Conservation (phyloP, 306 rosid species). For the Vigna angularis region DNA sequence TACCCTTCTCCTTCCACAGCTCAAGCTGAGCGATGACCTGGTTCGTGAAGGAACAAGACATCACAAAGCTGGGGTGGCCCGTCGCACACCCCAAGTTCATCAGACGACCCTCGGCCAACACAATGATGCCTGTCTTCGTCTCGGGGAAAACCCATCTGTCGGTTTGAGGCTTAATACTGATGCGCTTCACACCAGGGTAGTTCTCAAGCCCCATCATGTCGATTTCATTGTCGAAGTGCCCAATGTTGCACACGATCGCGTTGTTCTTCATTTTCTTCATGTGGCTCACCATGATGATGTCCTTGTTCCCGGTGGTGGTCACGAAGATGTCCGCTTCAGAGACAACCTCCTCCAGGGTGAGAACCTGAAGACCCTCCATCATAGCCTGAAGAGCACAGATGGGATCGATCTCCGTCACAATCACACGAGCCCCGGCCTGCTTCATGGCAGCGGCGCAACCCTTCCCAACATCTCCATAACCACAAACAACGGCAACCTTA, state of each 20-base stretch:
- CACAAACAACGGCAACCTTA: slow-evolving; percentile 81
- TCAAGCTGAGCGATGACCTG: slow-evolving; percentile 98
- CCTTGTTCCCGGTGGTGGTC: slow-evolving; percentile 99
- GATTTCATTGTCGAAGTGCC: slow-evolving; percentile 51
- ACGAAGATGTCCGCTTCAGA: slow-evolving; percentile 83
- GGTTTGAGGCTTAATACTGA: slow-evolving; percentile 80
- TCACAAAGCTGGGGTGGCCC: slow-evolving; percentile 63
- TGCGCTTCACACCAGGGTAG: slow-evolving; percentile 85
- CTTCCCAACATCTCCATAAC: slow-evolving; percentile 99
- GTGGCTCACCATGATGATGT: slow-evolving; percentile 83
- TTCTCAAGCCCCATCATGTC: slow-evolving; percentile 52
- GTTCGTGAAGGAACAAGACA: slow-evolving; percentile 99
- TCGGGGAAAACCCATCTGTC: too few relatives aligned
- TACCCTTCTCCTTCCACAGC: slow-evolving; percentile 82
- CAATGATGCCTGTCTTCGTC: too few relatives aligned
- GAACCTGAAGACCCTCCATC: slow-evolving; percentile 91
- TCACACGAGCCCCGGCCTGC: slow-evolving; percentile 93
- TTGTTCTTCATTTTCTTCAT: slow-evolving; percentile 99
- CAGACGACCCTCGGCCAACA: too few relatives aligned
- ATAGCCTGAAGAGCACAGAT: slow-evolving; percentile 87
- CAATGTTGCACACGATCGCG: slow-evolving; percentile 95
- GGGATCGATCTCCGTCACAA: slow-evolving; percentile 94
- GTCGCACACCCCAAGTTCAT: too few relatives aligned
- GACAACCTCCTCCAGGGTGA: slow-evolving; percentile 67
- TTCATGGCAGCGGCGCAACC: slow-evolving; percentile 96